Base-by-base conservation (phyloP, 2,329 filamentous ascomycete species). In the Alternaria arbusti region DNA sequence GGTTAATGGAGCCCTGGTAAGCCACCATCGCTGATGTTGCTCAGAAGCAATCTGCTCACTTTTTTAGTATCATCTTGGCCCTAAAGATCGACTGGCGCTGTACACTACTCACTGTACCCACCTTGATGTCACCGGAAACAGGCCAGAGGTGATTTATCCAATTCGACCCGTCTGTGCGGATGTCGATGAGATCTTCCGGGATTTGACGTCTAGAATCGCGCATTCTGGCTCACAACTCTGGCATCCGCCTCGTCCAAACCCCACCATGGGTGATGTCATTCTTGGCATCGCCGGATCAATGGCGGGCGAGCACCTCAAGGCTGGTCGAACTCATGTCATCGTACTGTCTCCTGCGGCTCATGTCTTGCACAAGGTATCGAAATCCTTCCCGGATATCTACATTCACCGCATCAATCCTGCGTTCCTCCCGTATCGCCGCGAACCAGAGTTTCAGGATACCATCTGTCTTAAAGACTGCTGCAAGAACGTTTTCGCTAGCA, bases 61-160 rank as follows among this genome's bases (percentile, higher is more conserved):
- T 61, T 49, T 59, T 43, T 43, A 56, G 57, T 57, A 70, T 32
- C 65, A 73, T 36, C 52, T 77, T 17, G 54, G 59, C 20, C 54
- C 46, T 3, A 65, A 61, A 20, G 76, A 78, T 55, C 73, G 75
- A 15, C 22, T 78, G 32, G 74, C 73, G 3, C 57, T 78, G 23
- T 78, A 73, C 51, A 71, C 73, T 2, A 77, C 76, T 2, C 73
- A 78, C 45, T 77, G 75, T 44, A 75, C 70, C 20, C 75, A 77
- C 49, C 70, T 68, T 11, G 26, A 63, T 10, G 68, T 75, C 28
- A 72, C 71, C 8, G 69, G 74, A 17, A 78, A 69, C 40, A 62
- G 66, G 25, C 74, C 74, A 22, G 74, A 77, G 9, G n/a, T 68
- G 10, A 56, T 74, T 4, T 69, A 69, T 47, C 71, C 76, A 17